A percentile compares a stretch with the other conserved stretches of the same genome.
Conservation (phyloP, 2,329 filamentous ascomycete species). For the Thelonectria discophora region DNA sequence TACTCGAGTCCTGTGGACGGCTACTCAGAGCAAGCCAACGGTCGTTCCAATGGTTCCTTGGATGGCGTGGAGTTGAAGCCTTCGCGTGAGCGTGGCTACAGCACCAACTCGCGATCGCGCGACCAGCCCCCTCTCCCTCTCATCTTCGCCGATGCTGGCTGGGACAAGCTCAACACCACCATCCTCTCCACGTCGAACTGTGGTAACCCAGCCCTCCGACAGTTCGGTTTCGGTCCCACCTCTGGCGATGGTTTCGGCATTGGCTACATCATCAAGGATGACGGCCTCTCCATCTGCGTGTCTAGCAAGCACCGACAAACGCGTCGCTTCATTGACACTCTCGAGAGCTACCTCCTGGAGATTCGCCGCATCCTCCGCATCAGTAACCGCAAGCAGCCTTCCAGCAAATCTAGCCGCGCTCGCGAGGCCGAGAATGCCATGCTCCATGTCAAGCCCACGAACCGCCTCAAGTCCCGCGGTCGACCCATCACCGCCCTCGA, state of each 20-base stretch:
- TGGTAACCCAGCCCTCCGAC: conserved; percentile 91
- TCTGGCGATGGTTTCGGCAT: conserved; percentile 96
- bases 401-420: conserved; percentile 58
- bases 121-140: conserved; percentile 69
- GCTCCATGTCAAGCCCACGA: conserved; percentile 47
- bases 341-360: conserved; percentile 91
- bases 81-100: conserved; percentile 61
- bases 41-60: conserved; percentile 56
- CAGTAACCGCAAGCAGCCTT: conserved; percentile 60
- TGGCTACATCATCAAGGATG: conserved; percentile 93
- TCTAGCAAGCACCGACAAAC: conserved; percentile 95
- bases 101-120: conserved; percentile 60
- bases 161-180: conserved; percentile 95
- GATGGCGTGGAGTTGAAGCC: conserved; percentile 47
- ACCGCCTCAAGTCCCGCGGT: conserved; percentile 75
- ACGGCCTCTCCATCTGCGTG: conserved; percentile 85
- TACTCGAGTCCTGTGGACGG: conserved; percentile 69
- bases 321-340: conserved; percentile 83
- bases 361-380: conserved; percentile 84
- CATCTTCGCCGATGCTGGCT: conserved; percentile 87
- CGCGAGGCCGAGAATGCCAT: conserved; percentile 59
- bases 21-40: conserved; percentile 61
- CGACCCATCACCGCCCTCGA: conserved; percentile 72
- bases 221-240: conserved; percentile 96
- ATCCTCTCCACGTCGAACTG: conserved; percentile 98